Evolutionary conservation across 345 rosid genomes (phyloP), one percentile per base, ranked within the genome.

Genomic region (Sonneratia caseolaris): DNA sequence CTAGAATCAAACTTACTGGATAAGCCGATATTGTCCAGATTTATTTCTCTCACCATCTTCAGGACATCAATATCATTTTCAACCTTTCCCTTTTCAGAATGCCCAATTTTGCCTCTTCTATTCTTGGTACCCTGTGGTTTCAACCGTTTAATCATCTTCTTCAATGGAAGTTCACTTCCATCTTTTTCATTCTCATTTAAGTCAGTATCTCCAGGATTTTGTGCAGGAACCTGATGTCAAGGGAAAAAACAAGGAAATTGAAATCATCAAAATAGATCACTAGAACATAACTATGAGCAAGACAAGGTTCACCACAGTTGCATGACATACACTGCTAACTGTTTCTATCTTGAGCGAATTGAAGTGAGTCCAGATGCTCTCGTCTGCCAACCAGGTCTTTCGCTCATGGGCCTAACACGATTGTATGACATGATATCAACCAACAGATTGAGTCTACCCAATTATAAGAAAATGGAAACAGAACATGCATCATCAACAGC

Each of bases 21-120:
- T 70, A 57, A 66, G 74, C 72, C 86, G 71, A 84, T 32, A 77
- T 85, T 84, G 83, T 86, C 96, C 82, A 86, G 75, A 77, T 92
- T 92, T 81, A 95, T 92, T 76, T 90, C 97, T 82, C 97, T 88
- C 77, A 92, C 99, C 97, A 90, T 82, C 79, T 89, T 85, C 82
- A 95, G 82, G 74, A 95, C 87, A 76, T 92, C 97, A 47, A 95
- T 87, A 82, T 86, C 96, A 75, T 76, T 86, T 75, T 83, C 89
- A 74, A 79, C 83, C 74, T 79, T 82, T 72, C 81, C 82, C 55
- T 73, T 79, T 79, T 83, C 87, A 74, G 75, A 71, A 71, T 84
- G 67, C 77, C 80, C 81, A 53, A 77, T 77, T 84, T 85, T 90
- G 73, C 78, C 82, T 82, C 79, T 89, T 73, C 82, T 84, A 78